phyloP scores from a whole-genome alignment of 2,329 filamentous ascomycete species.

The Colletotrichum sp. region DNA sequence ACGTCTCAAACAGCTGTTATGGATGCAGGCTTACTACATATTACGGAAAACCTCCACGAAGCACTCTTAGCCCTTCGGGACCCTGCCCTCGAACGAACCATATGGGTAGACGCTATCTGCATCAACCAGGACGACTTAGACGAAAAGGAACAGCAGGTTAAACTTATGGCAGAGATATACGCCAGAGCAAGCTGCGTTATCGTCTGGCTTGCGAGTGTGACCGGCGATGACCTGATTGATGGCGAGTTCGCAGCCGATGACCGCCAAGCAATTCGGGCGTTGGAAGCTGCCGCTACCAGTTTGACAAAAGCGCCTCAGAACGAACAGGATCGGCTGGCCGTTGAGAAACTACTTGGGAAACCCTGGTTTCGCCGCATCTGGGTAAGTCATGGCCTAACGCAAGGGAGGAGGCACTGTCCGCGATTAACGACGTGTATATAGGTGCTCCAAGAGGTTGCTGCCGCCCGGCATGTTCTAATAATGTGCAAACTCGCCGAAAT shows the following conservation, averaged over 20 bases:
- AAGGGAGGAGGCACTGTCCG: rapidly evolving
- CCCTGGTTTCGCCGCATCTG: not conserved
- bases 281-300: not conserved
- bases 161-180: not conserved
- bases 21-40: no score
- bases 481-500: not conserved
- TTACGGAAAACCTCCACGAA: not conserved
- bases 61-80: not conserved
- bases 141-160: not conserved
- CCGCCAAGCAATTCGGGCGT: not conserved
- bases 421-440: rapidly evolving
- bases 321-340: not conserved
- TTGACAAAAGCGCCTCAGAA: no score
- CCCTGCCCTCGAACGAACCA: not conserved
- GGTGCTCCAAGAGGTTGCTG: not conserved
- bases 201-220: not conserved
- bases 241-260: rapidly evolving
- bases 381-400: not conserved
- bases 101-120: not conserved
- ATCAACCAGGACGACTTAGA: not conserved
- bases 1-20: not conserved
- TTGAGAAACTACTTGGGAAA: not conserved
- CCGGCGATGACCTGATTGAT: rapidly evolving
- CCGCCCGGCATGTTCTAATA: rapidly evolving
- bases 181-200: not conserved